These are phyloP conservation scores for Asterionellopsis glacialis DNA, from an alignment of 108 stramenopile species.

Conservation along the genomic window DNA sequence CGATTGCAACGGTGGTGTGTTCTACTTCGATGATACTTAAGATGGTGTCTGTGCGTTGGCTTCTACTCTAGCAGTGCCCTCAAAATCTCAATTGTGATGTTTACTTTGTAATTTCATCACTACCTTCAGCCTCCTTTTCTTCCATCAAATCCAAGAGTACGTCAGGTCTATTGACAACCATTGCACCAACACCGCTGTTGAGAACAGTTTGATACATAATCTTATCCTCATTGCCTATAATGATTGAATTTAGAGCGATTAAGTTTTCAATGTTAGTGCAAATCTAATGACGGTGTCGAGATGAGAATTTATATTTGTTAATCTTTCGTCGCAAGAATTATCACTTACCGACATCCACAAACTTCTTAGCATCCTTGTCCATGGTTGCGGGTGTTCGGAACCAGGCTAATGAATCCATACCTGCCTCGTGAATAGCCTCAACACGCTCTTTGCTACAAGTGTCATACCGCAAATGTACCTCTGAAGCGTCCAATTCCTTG, in stretches of 20 bases:
- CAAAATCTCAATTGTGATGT: no score
- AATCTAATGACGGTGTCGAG: no score
- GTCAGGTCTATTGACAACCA: slow-evolving; percentile 66
- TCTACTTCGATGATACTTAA: no score
- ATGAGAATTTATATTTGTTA: no score
- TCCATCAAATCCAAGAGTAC: background rate
- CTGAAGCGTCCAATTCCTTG: slow-evolving; percentile 47
- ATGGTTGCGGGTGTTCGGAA: slow-evolving; percentile 76
- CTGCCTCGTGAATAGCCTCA: slow-evolving; percentile 44
- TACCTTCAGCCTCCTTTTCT: no score
- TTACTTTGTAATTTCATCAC: no score
- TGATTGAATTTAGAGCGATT: no score
- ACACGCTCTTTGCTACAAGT: slow-evolving; percentile 52
- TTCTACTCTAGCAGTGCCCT: no score
- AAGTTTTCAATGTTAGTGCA: no score
- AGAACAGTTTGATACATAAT: slow-evolving; percentile 60
- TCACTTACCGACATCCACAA: slow-evolving; percentile 43
- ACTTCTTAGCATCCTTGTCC: slow-evolving; percentile 45
- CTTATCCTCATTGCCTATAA: slow-evolving; percentile 52
- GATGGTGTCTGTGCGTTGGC: no score
- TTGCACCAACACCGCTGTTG: slow-evolving; percentile 57
- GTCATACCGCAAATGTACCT: slow-evolving; percentile 77
- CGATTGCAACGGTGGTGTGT: no score
- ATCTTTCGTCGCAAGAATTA: no score
- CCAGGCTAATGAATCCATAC: slow-evolving; percentile 71